Base-by-base conservation (phyloP, 768 basidiomycete species). In the Cystobasidium ongulense region DNA sequence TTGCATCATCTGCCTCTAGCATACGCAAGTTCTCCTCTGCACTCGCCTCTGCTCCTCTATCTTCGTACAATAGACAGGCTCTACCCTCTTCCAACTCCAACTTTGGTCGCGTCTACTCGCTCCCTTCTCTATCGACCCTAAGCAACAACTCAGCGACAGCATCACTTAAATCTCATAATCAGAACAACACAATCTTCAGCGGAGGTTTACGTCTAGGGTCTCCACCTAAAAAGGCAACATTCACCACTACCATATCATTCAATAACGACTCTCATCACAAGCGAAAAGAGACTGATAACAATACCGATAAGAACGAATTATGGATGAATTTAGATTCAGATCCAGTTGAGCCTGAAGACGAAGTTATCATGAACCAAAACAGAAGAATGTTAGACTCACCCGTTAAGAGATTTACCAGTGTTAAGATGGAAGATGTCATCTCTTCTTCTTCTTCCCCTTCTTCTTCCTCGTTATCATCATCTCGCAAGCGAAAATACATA, bases 301-400 rank as follows among this genome's bases (percentile, higher is more conserved):
- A 10, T 59, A 23, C 15, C 33, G 25, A 59, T 21, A 59, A 59
- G 15, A 59, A 23, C 7, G 33, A 64, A 27, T 23, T 64, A 36
- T 64, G 63, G 63, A 36, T 31, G 25, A 36, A 35, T 13, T 36
- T 64, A 10, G 63, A 64, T 13, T 64, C 63, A 25, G 63, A 64
- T 46, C 63, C 63, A 13, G 29, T 64, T 46, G 63, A 64, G 27
- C 63, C 63, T 3, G 63, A 64, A 25, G 63, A 64, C n/a, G 36
- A 64, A 23, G n/a, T 39, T 2, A 64, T 46, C 11, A 27, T 39
- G 33, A 64, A 46, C 27, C 36, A 38, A 21, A 27, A 46, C 27
- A 35, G 29, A 27, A 38, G 63, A 38, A 35, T 38, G 27, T 23
- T 36, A 27, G 15, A 64, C n/a, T 59, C 57, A 29, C 57, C 57